A percentile compares a stretch with the other conserved stretches of the same genome.
Conservation (phyloP, 805 yeast genomes). For the Blastobotrys attinorum region DNA sequence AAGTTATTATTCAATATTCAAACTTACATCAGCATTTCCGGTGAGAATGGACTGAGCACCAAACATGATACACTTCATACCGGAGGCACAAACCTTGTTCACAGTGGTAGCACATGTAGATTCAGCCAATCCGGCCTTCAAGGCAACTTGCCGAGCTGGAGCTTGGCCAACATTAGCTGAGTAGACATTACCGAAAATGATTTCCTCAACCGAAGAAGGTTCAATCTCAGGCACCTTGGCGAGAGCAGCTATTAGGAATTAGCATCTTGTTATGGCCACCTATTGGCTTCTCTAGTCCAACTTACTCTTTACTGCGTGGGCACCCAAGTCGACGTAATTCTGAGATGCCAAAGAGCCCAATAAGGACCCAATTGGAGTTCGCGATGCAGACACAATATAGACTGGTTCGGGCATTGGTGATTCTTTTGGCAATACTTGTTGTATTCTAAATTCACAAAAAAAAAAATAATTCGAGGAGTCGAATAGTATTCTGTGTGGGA, state of each 20-base stretch:
- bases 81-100: constrained; percentile 97
- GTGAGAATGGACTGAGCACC: constrained; percentile 87
- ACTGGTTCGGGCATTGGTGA: constrained; percentile 38
- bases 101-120: constrained; percentile 80
- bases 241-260: constrained; percentile 47
- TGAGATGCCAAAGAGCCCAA: constrained; percentile 75
- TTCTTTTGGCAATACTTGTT: no score
- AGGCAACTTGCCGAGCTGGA: constrained; percentile 96
- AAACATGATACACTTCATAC: constrained; percentile 81
- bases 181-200: constrained; percentile 85
- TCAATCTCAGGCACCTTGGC: constrained; percentile 59
- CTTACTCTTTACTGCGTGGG: constrained; percentile 68
- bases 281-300: no score
- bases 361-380: constrained; percentile 96
- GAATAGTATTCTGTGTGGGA: no score
- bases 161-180: constrained; percentile 95
- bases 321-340: constrained; percentile 78
- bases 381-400: constrained; percentile 82
- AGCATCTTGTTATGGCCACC: no score
- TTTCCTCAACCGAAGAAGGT: constrained; percentile 76
- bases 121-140: constrained; percentile 79
- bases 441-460: no score
- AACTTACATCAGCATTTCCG: constrained; percentile 62
- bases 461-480: no score
- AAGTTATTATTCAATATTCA: no score